Evolutionary conservation across 2,329 filamentous ascomycete species (phyloP).

Genomic region (Cordyceps fumosorosea): DNA sequence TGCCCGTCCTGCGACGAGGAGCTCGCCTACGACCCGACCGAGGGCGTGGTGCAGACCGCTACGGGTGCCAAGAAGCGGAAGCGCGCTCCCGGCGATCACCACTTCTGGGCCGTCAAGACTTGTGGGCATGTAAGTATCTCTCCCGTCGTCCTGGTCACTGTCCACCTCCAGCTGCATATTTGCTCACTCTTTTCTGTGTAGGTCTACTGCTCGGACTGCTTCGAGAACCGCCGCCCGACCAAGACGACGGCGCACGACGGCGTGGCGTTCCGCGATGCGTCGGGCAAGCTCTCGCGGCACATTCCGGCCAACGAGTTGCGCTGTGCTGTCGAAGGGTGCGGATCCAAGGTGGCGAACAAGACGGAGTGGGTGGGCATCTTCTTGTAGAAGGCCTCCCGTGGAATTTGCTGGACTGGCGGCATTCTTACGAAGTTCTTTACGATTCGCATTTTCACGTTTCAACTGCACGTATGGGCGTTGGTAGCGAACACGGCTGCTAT

Average conservation of each 20-base stretch:
- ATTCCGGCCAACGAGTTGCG: slow-evolving; percentile 28
- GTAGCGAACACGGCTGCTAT: neutral
- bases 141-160: too few relatives aligned
- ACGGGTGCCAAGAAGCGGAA: slow-evolving; percentile 34
- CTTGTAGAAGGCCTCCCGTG: slow-evolving; percentile 28
- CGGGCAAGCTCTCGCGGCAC: slow-evolving; percentile 22
- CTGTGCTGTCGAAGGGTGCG: slow-evolving; percentile 53
- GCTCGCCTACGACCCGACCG: slow-evolving; percentile 61
- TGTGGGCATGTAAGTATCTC: slow-evolving; percentile 77
- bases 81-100: slow-evolving; percentile 57
- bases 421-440: neutral
- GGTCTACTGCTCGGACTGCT: slow-evolving; percentile 60
- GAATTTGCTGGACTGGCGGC: neutral
- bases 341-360: slow-evolving; percentile 47
- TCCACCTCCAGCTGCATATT: neutral
- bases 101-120: slow-evolving; percentile 85
- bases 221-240: slow-evolving; percentile 44
- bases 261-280: too few relatives aligned
- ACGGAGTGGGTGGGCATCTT: slow-evolving; percentile 57
- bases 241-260: slow-evolving; percentile 17
- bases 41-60: slow-evolving; percentile 15
- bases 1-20: slow-evolving; percentile 86
- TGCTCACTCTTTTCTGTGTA: slow-evolving; percentile 21
- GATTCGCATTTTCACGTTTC: neutral
- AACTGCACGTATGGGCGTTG: neutral